A percentile compares a stretch with the other conserved stretches of the same genome.
These are phyloP conservation scores for Dentipellis fragilis DNA, from an alignment of 768 basidiomycete genomes.

Conservation along the genomic window DNA sequence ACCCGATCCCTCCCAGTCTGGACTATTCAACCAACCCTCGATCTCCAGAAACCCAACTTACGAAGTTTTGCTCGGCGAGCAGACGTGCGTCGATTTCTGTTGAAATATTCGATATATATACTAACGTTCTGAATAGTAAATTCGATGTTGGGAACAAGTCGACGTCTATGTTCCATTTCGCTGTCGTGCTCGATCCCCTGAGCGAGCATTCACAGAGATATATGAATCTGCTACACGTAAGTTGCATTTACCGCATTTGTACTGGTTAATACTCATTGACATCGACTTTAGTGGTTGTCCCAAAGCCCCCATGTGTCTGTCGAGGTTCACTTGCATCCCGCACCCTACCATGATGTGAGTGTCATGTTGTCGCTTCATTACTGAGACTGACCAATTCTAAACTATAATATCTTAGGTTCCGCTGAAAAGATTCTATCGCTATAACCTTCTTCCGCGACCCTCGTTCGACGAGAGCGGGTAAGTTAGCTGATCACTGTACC, in stretches of 20 bases:
- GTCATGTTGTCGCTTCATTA: neutral
- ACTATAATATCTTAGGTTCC: conserved; percentile 47
- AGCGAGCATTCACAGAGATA: conserved; percentile 82
- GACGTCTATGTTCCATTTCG: conserved; percentile 60
- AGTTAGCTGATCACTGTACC: conserved; percentile 15
- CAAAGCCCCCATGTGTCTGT: conserved; percentile 56
- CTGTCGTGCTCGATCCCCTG: conserved; percentile 73
- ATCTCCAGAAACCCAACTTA: conserved; percentile 55
- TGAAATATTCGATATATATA: neutral
- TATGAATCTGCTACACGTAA: conserved; percentile 68
- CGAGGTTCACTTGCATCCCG: conserved; percentile 75
- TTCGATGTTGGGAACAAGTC: conserved; percentile 61
- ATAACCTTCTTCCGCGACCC: conserved; percentile 47
- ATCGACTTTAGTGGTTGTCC: conserved; percentile 46
- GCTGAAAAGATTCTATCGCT: conserved; percentile 88
- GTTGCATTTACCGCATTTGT: conserved; percentile 7
- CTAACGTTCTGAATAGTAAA: conserved; percentile 32
- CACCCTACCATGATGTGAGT: conserved; percentile 54
- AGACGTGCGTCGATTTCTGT: conserved; percentile 43
- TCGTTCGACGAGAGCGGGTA: conserved; percentile 67
- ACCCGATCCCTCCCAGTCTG: conserved; percentile 63
- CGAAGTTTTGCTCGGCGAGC: conserved; percentile 42
- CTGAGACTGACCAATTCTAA: neutral
- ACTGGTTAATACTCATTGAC: conserved; percentile 1
- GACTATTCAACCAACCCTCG: conserved; percentile 58